phyloP scores from a whole-genome alignment of 139 green algal genomes.

The Micractinium sp. region DNA sequence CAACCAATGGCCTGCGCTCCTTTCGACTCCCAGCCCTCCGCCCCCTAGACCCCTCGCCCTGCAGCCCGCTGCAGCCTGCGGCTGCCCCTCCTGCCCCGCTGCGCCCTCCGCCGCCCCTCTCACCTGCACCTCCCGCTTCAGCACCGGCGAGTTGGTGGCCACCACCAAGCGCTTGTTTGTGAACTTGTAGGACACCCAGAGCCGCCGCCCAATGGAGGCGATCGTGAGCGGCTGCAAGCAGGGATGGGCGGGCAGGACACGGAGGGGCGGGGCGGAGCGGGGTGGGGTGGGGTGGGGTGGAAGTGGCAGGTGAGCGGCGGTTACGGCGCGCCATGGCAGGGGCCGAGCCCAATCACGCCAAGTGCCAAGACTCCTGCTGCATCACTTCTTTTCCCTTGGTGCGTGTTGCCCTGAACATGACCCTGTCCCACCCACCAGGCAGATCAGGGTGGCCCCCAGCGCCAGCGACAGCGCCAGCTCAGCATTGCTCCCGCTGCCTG shows the following conservation, averaged over 20 bases:
- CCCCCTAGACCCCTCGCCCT: too few species aligned
- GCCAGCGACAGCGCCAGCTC: slow-evolving; percentile 63
- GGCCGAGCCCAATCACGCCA: background rate
- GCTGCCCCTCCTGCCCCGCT: background rate
- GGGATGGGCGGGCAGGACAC: background rate
- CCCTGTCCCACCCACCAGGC: slow-evolving; percentile 28
- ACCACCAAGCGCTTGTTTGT: slow-evolving; percentile 74
- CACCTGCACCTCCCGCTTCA: slow-evolving; percentile 50
- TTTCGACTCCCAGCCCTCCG: too few species aligned
- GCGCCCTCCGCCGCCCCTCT: background rate
- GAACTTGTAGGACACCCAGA: slow-evolving; percentile 68
- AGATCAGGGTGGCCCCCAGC: slow-evolving; percentile 63
- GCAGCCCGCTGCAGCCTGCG: background rate
- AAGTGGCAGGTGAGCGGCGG: background rate
- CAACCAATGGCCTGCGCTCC: background rate
- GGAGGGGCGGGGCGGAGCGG: background rate
- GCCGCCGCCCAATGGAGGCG: slow-evolving; percentile 56
- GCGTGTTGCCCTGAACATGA: background rate
- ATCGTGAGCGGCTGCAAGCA: slow-evolving; percentile 58
- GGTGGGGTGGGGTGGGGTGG: background rate
- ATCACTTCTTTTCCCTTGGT: background rate
- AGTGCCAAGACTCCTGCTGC: background rate
- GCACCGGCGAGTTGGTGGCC: slow-evolving; percentile 59
- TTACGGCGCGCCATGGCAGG: background rate
- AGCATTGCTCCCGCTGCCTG: slow-evolving; percentile 43